A percentile compares a stretch with the other conserved stretches of the same genome.
Evolutionary conservation across 2,329 filamentous ascomycete genomes (phyloP).

Genomic region (Colletotrichum spinosum): DNA sequence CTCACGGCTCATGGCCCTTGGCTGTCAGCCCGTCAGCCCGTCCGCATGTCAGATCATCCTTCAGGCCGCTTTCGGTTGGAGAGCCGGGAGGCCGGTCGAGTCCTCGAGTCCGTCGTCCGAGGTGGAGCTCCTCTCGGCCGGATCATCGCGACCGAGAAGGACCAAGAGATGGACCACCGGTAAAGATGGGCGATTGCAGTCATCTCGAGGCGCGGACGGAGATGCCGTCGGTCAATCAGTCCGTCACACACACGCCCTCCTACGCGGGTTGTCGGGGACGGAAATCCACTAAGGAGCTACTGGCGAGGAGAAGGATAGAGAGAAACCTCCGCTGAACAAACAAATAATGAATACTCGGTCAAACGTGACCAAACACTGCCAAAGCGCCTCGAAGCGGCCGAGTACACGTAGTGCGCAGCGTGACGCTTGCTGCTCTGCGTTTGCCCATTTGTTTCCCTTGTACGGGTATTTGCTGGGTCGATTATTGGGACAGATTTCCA

Average conservation of each 20-base stretch:
- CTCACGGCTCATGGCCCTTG: slow-evolving; percentile 4
- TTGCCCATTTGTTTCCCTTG: background rate
- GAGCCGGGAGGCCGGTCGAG: background rate
- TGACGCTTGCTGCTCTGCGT: slow-evolving; percentile 5
- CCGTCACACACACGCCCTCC: background rate
- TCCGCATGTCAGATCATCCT: background rate
- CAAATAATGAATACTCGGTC: slow-evolving; percentile 12
- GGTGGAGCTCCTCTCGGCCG: background rate
- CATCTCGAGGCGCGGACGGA: background rate
- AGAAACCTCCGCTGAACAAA: slow-evolving; percentile 5
- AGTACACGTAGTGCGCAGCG: background rate
- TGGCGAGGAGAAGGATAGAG: background rate
- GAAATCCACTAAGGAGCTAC: slow-evolving; percentile 1
- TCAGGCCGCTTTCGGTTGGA: slow-evolving; percentile 21
- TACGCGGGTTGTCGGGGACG: background rate
- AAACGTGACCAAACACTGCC: background rate
- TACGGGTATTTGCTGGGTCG: background rate
- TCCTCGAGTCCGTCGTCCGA: background rate
- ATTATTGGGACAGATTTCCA: background rate
- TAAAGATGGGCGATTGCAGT: background rate
- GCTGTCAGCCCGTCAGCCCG: background rate
- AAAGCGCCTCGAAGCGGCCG: background rate
- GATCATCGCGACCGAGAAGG: background rate
- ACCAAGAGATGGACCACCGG: background rate
- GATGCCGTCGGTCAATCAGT: slow-evolving; percentile 6